Percentiles rank a stretch among this genome's conserved stretches.
phyloP scores from a whole-genome alignment of 1,284 basidiomycete species.

The Pseudozyma hubeiensis region DNA sequence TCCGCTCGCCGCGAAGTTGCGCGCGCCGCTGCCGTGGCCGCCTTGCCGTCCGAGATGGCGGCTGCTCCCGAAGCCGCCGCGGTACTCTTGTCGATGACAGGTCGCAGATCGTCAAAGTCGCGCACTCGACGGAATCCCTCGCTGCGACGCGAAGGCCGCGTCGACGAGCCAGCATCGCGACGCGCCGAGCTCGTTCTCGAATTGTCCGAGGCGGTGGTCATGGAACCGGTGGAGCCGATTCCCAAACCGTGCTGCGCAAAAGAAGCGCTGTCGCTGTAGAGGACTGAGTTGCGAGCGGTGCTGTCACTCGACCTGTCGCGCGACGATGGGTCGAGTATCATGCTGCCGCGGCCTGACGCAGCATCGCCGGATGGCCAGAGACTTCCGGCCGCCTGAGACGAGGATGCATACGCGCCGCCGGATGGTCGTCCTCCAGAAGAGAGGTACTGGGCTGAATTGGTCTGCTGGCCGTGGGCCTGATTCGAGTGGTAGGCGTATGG shows the following conservation, averaged over 20 bases:
- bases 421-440: conserved; percentile 13
- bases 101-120: conserved; percentile 59
- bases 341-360: conserved; percentile 29
- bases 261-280: conserved; percentile 33
- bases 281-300: conserved; percentile 35
- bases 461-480: conserved; percentile 26
- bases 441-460: conserved; percentile 19
- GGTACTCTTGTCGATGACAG: conserved; percentile 52
- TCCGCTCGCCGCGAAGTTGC: conserved; percentile 59
- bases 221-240: conserved; percentile 33
- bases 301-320: conserved; percentile 30
- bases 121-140: conserved; percentile 63
- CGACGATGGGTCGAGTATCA: conserved; percentile 34
- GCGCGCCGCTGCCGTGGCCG: conserved; percentile 45
- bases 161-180: conserved; percentile 17
- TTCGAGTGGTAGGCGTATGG: conserved; percentile 44
- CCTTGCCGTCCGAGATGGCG: conserved; percentile 47
- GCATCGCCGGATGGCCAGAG: conserved; percentile 28
- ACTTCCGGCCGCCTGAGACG: conserved; percentile 6
- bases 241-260: conserved; percentile 43
- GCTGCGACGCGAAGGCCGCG: conserved; percentile 30
- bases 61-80: conserved; percentile 47
- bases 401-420: conserved; percentile 2
- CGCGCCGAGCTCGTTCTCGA: conserved; percentile 30
- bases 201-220: conserved; percentile 50